These are phyloP conservation scores for Tolypocladium cylindrosporum DNA, from an alignment of 2,329 filamentous ascomycete species.

Conservation along the genomic window DNA sequence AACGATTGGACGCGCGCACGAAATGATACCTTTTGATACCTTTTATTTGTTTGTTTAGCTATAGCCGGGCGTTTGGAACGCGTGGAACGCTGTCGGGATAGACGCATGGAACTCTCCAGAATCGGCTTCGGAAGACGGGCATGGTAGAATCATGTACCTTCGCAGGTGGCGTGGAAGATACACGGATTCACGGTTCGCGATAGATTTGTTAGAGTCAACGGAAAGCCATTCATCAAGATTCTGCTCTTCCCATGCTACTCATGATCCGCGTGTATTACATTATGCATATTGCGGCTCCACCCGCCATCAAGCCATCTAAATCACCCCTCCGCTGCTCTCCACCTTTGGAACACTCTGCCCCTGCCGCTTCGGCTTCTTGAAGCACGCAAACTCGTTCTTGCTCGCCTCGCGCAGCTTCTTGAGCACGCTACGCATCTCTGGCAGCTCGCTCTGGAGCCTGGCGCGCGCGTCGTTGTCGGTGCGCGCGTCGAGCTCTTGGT, in stretches of 20 bases:
- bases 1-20: conserved; percentile 17
- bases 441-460: conserved; percentile 73
- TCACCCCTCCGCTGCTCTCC: conserved; percentile 15
- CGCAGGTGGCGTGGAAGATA: neutral
- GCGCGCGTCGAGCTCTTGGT: conserved; percentile 77
- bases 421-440: conserved; percentile 77
- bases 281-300: neutral
- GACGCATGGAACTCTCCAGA: neutral
- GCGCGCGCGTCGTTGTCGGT: conserved; percentile 81
- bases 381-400: conserved; percentile 80
- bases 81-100: neutral
- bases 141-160: neutral
- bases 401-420: conserved; percentile 76
- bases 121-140: neutral
- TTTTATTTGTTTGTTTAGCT: neutral
- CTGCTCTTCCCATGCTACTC: neutral
- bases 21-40: conserved; percentile 15
- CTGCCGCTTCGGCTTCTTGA: conserved; percentile 52
- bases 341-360: conserved; percentile 20
- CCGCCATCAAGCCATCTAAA: neutral
- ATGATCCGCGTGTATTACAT: neutral
- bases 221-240: neutral
- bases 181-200: neutral
- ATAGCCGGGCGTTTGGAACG: neutral
- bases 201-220: neutral